Evolutionary conservation across 768 basidiomycete genomes (phyloP), one percentile per base, ranked within the genome.

Genomic region (Rhodotorula paludigena): DNA sequence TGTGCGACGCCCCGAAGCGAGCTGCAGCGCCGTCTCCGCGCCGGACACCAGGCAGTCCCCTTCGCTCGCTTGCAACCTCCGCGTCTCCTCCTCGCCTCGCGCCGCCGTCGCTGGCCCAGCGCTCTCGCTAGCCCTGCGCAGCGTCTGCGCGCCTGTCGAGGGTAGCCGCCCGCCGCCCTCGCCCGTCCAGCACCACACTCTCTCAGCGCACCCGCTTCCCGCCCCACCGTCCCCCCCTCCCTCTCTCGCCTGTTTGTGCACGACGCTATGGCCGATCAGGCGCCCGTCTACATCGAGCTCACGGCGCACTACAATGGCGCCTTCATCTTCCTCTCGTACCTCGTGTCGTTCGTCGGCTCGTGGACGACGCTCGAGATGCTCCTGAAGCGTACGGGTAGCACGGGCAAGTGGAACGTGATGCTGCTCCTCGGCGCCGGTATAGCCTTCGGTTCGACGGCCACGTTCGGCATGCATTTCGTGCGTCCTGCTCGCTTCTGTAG

Each of bases 391-490:
- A 67, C 65, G 0, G 65, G 62, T 9, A 59, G 56, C 36, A 51
- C 32, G 20, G 70, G 70, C 15, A 1, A 25, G 20, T 63, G 45
- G 53, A 71, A 71, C 65, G 49, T 64, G 23, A 12, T 41, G n/a
- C 65, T 71, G 11, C 55, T 71, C 4, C 11, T 64, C 2, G 70
- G 62, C 5, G 70, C 62, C 4, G 70, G 70, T 1, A 53, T 67
- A 1, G 65, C 65, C 0, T 71, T 71, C n/a, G 70, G 70, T 6
- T 63, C 61, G 21, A 71, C 70, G 0, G 69, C 69, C 3, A 71
- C 70, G 30, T 71, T 63, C n/a, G 70, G 65, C 36, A 71, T 71
- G 69, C 69, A 71, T 54, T 71, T 71, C 21, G 69, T 71, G n/a
- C 30, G 54, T 38, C 45, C 16, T 0, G 21, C 53, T 21, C 55